Conservation (phyloP, 2,329 filamentous ascomycete genomes). For the Phymatotrichopsis omnivora region DNA sequence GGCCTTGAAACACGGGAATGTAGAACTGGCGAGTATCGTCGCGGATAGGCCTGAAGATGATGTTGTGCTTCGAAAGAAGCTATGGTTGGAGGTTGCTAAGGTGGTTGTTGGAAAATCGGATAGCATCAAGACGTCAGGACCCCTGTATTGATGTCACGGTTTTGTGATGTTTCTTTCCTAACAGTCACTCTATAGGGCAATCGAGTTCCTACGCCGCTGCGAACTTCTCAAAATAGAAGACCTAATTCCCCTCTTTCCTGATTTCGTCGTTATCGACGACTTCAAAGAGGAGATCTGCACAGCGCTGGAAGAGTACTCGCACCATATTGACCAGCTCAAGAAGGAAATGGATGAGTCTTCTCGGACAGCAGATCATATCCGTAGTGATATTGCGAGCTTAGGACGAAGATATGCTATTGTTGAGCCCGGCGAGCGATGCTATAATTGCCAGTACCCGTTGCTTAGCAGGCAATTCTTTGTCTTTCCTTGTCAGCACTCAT, state of each 20-base stretch:
- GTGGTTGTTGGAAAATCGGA: conserved; percentile 81
- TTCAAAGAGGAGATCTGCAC: conserved; percentile 98
- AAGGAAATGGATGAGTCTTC: conserved; percentile 94
- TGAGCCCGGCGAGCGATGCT: conserved; percentile 89
- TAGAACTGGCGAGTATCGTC: conserved; percentile 80
- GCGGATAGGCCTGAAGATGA: conserved; percentile 76
- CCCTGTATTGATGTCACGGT: not conserved
- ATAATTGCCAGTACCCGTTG: conserved; percentile 73
- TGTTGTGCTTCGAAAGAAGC: conserved; percentile 71
- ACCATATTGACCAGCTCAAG: conserved; percentile 78
- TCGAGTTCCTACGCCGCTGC: conserved; percentile 85
- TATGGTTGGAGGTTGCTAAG: conserved; percentile 91
- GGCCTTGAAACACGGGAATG: conserved; percentile 76
- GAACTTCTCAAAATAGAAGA: conserved; percentile 92
- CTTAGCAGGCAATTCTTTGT: conserved; percentile 93
- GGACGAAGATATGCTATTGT: conserved; percentile 92
- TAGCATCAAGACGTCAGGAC: conserved; percentile 60
- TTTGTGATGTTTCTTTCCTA: not conserved
- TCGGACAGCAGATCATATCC: conserved; percentile 80
- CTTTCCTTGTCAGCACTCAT: conserved; percentile 95
- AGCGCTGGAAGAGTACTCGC: conserved; percentile 85
- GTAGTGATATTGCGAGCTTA: conserved; percentile 73
- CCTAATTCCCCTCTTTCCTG: conserved; percentile 93
- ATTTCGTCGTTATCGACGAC: conserved; percentile 97
- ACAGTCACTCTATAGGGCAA: conserved; percentile 44